phyloP scores from a whole-genome alignment of 2,329 filamentous ascomycete genomes.

The Phaeosphaeriaceae sp. region DNA sequence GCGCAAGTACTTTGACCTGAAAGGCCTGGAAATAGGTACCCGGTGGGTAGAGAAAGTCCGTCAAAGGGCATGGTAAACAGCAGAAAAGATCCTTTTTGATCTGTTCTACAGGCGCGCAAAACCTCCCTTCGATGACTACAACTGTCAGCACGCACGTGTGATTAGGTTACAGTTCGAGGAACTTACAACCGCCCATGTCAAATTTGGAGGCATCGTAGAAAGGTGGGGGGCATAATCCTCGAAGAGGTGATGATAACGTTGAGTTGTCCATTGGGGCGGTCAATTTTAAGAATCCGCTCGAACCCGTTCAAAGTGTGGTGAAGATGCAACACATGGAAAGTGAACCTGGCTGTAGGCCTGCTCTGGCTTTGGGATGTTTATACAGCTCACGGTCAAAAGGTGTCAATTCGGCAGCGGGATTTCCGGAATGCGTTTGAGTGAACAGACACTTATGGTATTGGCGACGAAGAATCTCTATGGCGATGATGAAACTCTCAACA shows the following conservation, averaged over 20 bases:
- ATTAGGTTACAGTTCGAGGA: conserved; percentile 2
- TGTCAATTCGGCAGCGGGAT: conserved; percentile 10
- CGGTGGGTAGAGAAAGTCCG: conserved; percentile 73
- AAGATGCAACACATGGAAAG: conserved; percentile 31
- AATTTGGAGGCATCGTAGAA: conserved; percentile 72
- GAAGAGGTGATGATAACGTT: conserved; percentile 38
- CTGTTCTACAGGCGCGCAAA: conserved; percentile 58
- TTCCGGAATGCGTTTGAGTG: conserved; percentile 13
- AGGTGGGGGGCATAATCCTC: conserved; percentile 68
- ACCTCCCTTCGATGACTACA: conserved; percentile 61
- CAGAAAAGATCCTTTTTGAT: conserved; percentile 65
- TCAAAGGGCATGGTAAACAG: conserved; percentile 89
- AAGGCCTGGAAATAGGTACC: conserved; percentile 49
- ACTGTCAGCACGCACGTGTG: conserved; percentile 40
- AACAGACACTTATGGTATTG: conserved; percentile 17
- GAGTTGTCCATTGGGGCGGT: conserved; percentile 30
- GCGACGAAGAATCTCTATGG: conserved; percentile 28
- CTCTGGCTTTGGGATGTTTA: background rate
- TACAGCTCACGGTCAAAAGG: background rate
- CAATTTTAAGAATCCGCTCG: conserved; percentile 3
- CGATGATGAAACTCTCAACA: conserved; percentile 35
- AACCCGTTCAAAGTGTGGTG: conserved; percentile 19
- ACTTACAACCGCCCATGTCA: conserved; percentile 71
- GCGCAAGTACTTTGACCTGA: conserved; percentile 10
- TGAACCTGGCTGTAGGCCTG: conserved; percentile 8